Percentiles rank a stretch among this genome's conserved stretches.
Evolutionary conservation across 2,329 filamentous ascomycete genomes (phyloP).

Genomic region (Ascochyta fabae): DNA sequence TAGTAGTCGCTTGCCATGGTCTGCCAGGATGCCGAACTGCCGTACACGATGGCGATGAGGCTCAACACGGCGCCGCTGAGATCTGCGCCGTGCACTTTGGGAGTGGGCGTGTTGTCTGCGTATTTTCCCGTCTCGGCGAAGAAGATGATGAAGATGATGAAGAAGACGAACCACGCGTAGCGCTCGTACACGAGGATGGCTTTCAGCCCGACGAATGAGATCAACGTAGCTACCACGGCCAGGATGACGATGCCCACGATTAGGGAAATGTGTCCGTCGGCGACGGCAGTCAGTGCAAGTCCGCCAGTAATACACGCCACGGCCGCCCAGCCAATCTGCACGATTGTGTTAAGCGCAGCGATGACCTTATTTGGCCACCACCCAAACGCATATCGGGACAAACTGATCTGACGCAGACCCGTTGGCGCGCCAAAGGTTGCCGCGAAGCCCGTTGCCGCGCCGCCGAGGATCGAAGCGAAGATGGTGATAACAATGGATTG

Average conservation of each 20-base stretch:
- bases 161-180: constrained; percentile 57
- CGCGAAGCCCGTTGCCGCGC: constrained; percentile 50
- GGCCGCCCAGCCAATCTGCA: constrained; percentile 53
- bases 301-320: constrained; percentile 54
- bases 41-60: constrained; percentile 43
- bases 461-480: constrained; percentile 51
- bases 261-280: constrained; percentile 52
- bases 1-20: constrained; percentile 55
- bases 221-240: constrained; percentile 45
- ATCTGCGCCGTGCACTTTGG: constrained; percentile 40
- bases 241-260: constrained; percentile 55
- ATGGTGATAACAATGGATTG: constrained; percentile 53
- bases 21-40: constrained; percentile 51
- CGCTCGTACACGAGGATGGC: constrained; percentile 57
- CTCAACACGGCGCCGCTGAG: constrained; percentile 41
- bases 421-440: constrained; percentile 53
- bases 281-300: constrained; percentile 51
- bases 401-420: constrained; percentile 53
- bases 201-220: constrained; percentile 52
- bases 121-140: constrained; percentile 56
- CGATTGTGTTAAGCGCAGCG: constrained; percentile 55
- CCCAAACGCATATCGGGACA: constrained; percentile 55
- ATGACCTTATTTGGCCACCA: constrained; percentile 59
- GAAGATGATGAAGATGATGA: constrained; percentile 57
- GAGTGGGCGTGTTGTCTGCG: constrained; percentile 49